A percentile compares a stretch with the other conserved stretches of the same genome.
Evolutionary conservation across 306 rosid species (phyloP).

Genomic region (Argentina anserina): DNA sequence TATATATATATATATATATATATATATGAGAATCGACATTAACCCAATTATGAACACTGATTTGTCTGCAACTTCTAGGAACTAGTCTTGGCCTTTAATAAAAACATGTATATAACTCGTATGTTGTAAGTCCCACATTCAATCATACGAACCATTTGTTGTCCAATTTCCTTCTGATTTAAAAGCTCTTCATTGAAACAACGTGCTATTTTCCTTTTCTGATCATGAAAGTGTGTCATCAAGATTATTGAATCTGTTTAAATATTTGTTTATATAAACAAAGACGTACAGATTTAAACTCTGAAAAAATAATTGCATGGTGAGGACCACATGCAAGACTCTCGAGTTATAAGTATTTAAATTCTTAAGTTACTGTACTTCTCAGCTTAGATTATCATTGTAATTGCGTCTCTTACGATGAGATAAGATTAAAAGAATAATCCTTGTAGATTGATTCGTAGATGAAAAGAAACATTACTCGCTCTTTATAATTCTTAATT

Average conservation of each 20-base stretch:
- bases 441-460: neutral
- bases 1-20: too few relatives aligned
- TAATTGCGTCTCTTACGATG: neutral
- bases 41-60: neutral
- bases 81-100: neutral
- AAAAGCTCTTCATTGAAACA: neutral
- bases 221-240: neutral
- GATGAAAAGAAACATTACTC: neutral
- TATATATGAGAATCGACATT: neutral
- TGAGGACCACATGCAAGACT: neutral
- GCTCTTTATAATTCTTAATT: neutral
- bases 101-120: neutral
- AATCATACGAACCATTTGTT: neutral
- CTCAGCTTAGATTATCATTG: neutral
- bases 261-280: neutral
- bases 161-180: neutral
- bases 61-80: neutral
- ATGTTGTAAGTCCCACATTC: neutral
- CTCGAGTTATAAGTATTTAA: too few relatives aligned
- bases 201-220: neutral
- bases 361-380: neutral
- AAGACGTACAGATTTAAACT: neutral
- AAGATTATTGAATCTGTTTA: neutral
- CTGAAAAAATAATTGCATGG: neutral
- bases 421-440: neutral